Evolutionary conservation across 768 basidiomycete species (phyloP).

Genomic region (Boletus bicolor): DNA sequence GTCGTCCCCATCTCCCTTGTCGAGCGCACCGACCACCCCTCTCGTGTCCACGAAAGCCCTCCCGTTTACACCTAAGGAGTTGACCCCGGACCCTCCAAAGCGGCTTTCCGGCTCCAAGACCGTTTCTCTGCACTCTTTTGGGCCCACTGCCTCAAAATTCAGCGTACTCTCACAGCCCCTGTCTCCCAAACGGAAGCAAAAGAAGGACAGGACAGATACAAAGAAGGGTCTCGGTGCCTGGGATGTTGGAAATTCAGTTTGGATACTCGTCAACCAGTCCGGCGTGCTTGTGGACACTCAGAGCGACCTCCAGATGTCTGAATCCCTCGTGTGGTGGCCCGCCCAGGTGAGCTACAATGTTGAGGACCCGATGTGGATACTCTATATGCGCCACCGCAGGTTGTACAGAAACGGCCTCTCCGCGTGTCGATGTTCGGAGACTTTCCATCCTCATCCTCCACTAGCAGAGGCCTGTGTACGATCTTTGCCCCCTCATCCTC

Average conservation of each 20-base stretch:
- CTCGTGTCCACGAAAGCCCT: constrained; percentile 13
- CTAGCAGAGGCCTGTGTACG: constrained; percentile 23
- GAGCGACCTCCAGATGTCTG: constrained; percentile 18
- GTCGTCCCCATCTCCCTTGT: constrained; percentile 26
- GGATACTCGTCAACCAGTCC: constrained; percentile 48
- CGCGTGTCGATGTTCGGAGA: constrained; percentile 33
- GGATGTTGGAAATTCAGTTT: constrained; percentile 42
- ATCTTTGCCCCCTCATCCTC: constrained; percentile 33
- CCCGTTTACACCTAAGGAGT: background rate
- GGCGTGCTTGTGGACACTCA: constrained; percentile 35
- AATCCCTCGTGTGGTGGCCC: constrained; percentile 63
- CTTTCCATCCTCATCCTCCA: constrained; percentile 25
- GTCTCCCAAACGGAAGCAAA: constrained; percentile 23
- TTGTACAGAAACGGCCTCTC: constrained; percentile 28
- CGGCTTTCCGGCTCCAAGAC: constrained; percentile 11
- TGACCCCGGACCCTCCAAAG: background rate
- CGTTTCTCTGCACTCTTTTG: constrained; percentile 10
- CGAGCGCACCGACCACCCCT: constrained; percentile 23
- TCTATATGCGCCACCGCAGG: constrained; percentile 12
- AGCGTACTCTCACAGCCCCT: constrained; percentile 20
- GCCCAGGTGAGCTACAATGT: constrained; percentile 46
- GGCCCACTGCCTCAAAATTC: constrained; percentile 7
- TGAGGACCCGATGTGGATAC: background rate
- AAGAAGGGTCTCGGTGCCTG: constrained; percentile 8
- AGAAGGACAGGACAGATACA: constrained; percentile 2